Evolutionary conservation across 305 asterid genomes (phyloP).

Genomic region (Fraxinus xanthoxyloides): DNA sequence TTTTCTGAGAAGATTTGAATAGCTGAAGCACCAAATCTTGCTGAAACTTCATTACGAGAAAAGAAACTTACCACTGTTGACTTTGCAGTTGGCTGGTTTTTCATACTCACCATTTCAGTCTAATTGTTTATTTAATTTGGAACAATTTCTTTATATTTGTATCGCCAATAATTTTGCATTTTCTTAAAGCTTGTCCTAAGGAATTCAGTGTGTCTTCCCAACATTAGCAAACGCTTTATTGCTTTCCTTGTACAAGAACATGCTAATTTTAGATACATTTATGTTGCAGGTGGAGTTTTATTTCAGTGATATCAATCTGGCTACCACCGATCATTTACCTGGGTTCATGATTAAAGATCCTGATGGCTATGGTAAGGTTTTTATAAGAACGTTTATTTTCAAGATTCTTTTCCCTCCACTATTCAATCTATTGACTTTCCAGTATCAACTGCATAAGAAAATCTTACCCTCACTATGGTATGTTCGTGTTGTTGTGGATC

Average conservation of each 20-base stretch:
- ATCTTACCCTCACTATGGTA: not conserved
- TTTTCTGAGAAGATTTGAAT: not conserved
- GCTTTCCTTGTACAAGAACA: not conserved
- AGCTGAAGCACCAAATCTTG: not conserved
- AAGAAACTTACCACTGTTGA: not conserved
- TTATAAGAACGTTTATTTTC: conserved; percentile 13
- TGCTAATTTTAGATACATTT: conserved; percentile 11
- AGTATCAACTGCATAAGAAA: not conserved
- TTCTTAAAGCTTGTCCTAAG: not conserved
- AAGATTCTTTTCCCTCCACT: not conserved
- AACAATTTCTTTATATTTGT: not conserved
- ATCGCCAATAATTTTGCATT: not conserved
- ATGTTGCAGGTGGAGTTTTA: conserved; percentile 76
- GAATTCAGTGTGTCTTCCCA: not conserved
- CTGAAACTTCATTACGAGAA: not conserved
- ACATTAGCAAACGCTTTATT: not conserved
- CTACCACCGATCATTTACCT: conserved; percentile 79
- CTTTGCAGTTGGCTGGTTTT: not conserved
- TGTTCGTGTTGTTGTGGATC: conserved; percentile 2
- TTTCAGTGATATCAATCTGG: conserved; percentile 88
- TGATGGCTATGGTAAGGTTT: conserved; percentile 70
- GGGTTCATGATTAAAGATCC: conserved; percentile 74
- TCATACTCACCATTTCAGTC: not conserved
- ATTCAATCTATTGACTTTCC: not conserved
- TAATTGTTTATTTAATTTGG: not conserved